Evolutionary conservation across 306 rosid species (phyloP).

Genomic region (Adenanthera pavonina): DNA sequence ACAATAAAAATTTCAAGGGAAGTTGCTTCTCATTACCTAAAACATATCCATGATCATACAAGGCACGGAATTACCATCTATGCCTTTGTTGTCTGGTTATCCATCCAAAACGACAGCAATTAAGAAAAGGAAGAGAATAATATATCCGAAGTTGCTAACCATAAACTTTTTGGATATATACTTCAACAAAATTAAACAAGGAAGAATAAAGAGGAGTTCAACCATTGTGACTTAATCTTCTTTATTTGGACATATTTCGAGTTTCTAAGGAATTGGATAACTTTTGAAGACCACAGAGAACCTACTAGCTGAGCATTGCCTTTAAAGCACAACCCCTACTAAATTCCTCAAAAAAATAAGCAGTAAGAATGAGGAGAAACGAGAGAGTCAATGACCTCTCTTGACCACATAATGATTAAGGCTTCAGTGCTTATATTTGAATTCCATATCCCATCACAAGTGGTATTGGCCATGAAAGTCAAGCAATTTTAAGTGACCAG

Average conservation of each 20-base stretch:
- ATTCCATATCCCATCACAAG: background rate
- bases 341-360: too few relatives aligned
- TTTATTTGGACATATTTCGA: background rate
- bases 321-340: background rate
- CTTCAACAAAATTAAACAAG: background rate
- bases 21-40: slow-evolving; percentile 49
- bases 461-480: background rate
- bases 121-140: slow-evolving; percentile 29
- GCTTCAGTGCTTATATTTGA: background rate
- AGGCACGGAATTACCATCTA: slow-evolving; percentile 82
- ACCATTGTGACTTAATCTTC: background rate
- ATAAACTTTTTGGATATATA: slow-evolving; percentile 7
- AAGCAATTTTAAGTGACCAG: background rate
- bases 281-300: background rate
- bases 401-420: background rate
- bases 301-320: background rate
- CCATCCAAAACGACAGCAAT: slow-evolving; percentile 95
- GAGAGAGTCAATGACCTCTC: too few relatives aligned
- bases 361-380: background rate
- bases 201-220: background rate
- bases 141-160: slow-evolving; percentile 31
- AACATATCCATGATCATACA: slow-evolving; percentile 90
- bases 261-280: background rate
- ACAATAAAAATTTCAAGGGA: too few relatives aligned
- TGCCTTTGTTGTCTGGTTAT: slow-evolving; percentile 64